These are phyloP conservation scores for Apiotrichum porosum DNA, from an alignment of 1,284 basidiomycete species.

Conservation along the genomic window DNA sequence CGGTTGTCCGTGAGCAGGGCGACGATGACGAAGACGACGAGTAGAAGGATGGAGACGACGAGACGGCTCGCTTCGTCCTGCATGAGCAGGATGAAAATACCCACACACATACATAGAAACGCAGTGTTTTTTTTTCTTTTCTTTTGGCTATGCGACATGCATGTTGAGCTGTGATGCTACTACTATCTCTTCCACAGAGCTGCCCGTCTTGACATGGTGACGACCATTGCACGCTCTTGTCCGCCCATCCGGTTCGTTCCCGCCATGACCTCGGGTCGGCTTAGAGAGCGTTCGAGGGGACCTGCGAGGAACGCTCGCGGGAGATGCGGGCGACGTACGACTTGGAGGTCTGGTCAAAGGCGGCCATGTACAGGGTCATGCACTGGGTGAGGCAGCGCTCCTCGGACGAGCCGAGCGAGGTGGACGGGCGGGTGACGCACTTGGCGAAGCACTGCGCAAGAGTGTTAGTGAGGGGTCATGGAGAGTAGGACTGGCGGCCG, in stretches of 20 bases:
- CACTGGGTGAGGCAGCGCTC: slow-evolving; percentile 48
- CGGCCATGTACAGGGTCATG: slow-evolving; percentile 48
- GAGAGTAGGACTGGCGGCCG: neutral
- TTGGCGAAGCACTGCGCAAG: slow-evolving; percentile 45
- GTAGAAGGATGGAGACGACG: neutral
- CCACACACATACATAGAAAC: too few relatives aligned
- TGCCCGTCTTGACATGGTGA: too few relatives aligned
- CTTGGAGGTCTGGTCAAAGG: slow-evolving; percentile 48
- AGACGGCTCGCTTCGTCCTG: too few relatives aligned
- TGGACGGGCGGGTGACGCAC: slow-evolving; percentile 41
- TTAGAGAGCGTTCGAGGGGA: neutral
- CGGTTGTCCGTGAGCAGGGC: slow-evolving; percentile 61
- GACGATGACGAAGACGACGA: slow-evolving; percentile 39
- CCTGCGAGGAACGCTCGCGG: slow-evolving; percentile 26
- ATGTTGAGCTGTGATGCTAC: slow-evolving; percentile 1
- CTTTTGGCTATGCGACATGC: neutral
- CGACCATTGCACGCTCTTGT: too few relatives aligned
- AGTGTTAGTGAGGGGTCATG: neutral
- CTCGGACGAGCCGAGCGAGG: slow-evolving; percentile 41
- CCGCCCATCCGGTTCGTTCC: too few relatives aligned
- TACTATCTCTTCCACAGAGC: too few relatives aligned
- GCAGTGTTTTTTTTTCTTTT: too few relatives aligned
- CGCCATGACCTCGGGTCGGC: too few relatives aligned
- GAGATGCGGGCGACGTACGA: slow-evolving; percentile 44
- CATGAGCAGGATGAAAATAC: too few relatives aligned